Evolutionary conservation across 495 filamentous ascomycete species (phyloP).

Genomic region (Aspergillus heteromorphus): DNA sequence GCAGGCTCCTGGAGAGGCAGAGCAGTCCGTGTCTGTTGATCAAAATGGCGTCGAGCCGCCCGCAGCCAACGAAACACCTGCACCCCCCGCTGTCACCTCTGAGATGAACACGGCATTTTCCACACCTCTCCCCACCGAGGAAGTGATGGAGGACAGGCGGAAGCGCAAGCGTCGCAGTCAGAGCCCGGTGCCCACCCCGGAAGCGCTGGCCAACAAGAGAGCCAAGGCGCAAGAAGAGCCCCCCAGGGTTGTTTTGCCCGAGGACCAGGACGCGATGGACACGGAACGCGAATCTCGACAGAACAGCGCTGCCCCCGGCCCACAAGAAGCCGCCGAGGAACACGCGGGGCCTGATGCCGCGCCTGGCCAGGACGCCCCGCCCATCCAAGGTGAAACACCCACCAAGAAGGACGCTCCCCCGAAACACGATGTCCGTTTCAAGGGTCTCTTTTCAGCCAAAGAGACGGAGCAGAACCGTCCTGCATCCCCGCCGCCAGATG

Average conservation of each 20-base stretch:
- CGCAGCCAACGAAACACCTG: constrained; percentile 14
- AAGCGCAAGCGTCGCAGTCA: constrained; percentile 72
- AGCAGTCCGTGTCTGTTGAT: constrained; percentile 5
- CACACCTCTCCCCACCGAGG: constrained; percentile 31
- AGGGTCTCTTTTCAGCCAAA: constrained; percentile 43
- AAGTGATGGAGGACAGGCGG: constrained; percentile 51
- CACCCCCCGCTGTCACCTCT: constrained; percentile 14
- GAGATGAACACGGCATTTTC: constrained; percentile 28
- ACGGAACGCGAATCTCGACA: constrained; percentile 9
- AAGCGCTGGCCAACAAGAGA: constrained; percentile 40
- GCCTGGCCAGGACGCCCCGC: not conserved
- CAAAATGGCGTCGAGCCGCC: constrained; percentile 6
- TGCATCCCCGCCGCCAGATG: constrained; percentile 19
- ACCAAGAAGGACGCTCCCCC: constrained; percentile 13
- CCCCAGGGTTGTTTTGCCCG: constrained; percentile 26
- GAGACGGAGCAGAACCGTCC: constrained; percentile 16
- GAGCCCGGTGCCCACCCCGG: constrained; percentile 56
- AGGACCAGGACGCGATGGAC: constrained; percentile 16
- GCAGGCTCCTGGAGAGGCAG: constrained; percentile 18
- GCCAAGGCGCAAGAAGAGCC: constrained; percentile 31
- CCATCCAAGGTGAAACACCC: constrained; percentile 2
- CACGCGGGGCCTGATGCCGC: not conserved
- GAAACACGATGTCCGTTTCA: constrained; percentile 48
- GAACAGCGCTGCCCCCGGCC: not conserved
- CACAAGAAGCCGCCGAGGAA: constrained; percentile 9